These are phyloP conservation scores for Dendryphion nanum DNA, from an alignment of 2,329 filamentous ascomycete species.

Conservation along the genomic window DNA sequence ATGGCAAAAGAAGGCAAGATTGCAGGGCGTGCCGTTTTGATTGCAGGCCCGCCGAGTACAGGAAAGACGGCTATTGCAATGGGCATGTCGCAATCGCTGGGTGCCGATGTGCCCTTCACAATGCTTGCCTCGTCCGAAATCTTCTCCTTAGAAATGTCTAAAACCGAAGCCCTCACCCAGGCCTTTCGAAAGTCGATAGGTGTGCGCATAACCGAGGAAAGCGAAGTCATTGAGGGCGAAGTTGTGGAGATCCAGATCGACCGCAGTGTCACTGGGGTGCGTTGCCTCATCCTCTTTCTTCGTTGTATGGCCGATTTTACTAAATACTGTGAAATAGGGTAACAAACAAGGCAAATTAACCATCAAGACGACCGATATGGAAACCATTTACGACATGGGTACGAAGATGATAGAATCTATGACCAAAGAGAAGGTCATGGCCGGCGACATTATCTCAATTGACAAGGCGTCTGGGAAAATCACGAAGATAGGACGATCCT, in stretches of 20 bases:
- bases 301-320: too few species aligned
- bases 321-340: conserved; percentile 59
- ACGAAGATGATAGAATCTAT: conserved; percentile 99
- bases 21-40: conserved; percentile 88
- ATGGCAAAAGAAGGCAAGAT: conserved; percentile 99
- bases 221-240: conserved; percentile 98
- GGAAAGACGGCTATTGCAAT: conserved; percentile 98
- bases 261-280: conserved; percentile 83
- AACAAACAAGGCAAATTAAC: conserved; percentile 99
- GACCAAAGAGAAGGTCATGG: conserved; percentile 99
- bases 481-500: conserved; percentile 92
- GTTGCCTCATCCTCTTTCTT: conserved; percentile 4
- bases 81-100: conserved; percentile 96
- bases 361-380: conserved; percentile 99
- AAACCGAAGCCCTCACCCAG: conserved; percentile 96
- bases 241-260: conserved; percentile 99
- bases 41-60: conserved; percentile 93
- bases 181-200: conserved; percentile 99
- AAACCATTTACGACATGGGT: conserved; percentile 99
- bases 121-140: conserved; percentile 95
- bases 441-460: conserved; percentile 96
- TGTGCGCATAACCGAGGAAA: conserved; percentile 97
- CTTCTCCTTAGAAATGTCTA: conserved; percentile 98
- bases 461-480: conserved; percentile 99
- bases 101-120: conserved; percentile 92